A percentile compares a stretch with the other conserved stretches of the same genome.
Evolutionary conservation across 2,329 filamentous ascomycete species (phyloP).

Genomic region (Lachnellula occidentalis): DNA sequence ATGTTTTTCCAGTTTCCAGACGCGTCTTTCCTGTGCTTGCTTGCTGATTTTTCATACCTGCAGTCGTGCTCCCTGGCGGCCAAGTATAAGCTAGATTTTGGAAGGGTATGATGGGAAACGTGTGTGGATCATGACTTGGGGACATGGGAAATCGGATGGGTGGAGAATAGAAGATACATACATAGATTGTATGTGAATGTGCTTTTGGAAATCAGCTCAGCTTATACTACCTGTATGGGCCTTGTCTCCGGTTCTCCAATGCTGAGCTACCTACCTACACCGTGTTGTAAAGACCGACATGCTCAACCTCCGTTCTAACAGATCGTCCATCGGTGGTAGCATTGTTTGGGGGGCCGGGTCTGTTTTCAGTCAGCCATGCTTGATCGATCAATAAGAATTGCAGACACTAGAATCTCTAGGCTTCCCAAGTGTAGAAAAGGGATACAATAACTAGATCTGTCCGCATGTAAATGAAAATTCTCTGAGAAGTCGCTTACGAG

Average conservation of each 20-base stretch:
- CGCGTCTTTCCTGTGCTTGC: background rate
- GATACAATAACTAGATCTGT: no score
- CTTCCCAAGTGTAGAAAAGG: background rate
- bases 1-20: background rate
- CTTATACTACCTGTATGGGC: no score
- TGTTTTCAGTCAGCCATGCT: no score
- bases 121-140: background rate
- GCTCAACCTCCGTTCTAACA: slow-evolving; percentile 36
- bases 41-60: background rate
- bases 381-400: no score
- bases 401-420: slow-evolving; percentile 10
- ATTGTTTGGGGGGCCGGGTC: slow-evolving; percentile 30
- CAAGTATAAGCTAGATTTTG: background rate
- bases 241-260: no score
- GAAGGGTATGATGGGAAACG: background rate
- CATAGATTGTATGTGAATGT: background rate
- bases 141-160: no score
- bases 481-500: slow-evolving; percentile 10
- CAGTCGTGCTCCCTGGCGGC: background rate
- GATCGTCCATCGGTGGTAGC: slow-evolving; percentile 31
- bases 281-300: slow-evolving; percentile 35
- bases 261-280: background rate
- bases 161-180: no score
- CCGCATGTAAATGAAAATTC: background rate
- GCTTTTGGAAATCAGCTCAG: background rate